These are phyloP conservation scores for Hymenotorrendiella dingleyae DNA, from an alignment of 2,329 filamentous ascomycete species.

Conservation along the genomic window DNA sequence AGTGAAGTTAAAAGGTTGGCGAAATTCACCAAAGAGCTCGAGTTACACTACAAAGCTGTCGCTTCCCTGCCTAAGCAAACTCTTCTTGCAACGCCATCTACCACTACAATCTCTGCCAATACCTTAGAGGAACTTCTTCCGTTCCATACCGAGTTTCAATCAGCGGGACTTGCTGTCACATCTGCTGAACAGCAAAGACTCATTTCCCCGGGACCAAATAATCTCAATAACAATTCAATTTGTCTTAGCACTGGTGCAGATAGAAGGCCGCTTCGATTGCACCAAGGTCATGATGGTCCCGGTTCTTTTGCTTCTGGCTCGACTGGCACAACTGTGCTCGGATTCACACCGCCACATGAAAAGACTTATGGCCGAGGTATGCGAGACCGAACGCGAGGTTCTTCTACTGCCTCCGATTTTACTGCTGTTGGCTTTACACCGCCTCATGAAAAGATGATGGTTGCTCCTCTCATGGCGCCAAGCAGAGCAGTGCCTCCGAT, in stretches of 20 bases:
- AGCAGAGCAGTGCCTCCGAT: conserved; percentile 2
- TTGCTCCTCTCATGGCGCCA: conserved; percentile 1
- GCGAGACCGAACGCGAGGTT: not conserved
- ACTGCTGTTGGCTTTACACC: conserved; percentile 17
- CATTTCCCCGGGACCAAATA: conserved; percentile 7
- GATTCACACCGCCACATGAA: conserved; percentile 13
- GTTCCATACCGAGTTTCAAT: conserved; percentile 46
- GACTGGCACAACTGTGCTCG: conserved; percentile 20
- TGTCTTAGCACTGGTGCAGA: not conserved
- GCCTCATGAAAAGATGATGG: not conserved
- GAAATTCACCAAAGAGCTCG: conserved; percentile 36
- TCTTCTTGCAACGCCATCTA: conserved; percentile 20
- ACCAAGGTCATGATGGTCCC: conserved; percentile 2
- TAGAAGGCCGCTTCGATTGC: not conserved
- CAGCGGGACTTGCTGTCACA: conserved; percentile 51
- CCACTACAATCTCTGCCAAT: conserved; percentile 35
- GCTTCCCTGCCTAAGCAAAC: conserved; percentile 34
- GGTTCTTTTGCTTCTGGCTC: conserved; percentile 18
- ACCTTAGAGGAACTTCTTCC: conserved; percentile 49
- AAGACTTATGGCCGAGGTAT: not conserved
- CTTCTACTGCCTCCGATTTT: conserved; percentile 1
- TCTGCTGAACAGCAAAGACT: conserved; percentile 38
- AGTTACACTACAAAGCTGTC: conserved; percentile 36
- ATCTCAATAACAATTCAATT: conserved; percentile 13
- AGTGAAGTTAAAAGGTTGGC: conserved; percentile 39